Evolutionary conservation across 352 stramenopile genomes (phyloP).

Genomic region (Pythium periplocum): DNA sequence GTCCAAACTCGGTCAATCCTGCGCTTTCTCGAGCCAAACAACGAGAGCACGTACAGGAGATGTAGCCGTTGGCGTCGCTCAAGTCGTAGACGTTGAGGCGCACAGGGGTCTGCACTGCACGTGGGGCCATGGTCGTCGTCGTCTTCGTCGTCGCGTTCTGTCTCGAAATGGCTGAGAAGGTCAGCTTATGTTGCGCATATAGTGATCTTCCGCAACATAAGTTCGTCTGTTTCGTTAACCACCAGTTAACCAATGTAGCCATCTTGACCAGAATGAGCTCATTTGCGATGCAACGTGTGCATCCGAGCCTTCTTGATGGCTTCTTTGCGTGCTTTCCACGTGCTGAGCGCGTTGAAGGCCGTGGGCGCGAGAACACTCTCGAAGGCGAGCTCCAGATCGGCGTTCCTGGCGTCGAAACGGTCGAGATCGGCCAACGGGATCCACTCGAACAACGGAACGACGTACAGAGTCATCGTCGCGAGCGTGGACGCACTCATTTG

Average conservation of each 20-base stretch:
- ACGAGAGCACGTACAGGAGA: constrained; percentile 38
- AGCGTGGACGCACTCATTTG: constrained; percentile 46
- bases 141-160: background rate
- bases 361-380: constrained; percentile 28
- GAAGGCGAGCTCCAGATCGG: constrained; percentile 59
- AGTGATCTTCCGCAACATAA: background rate
- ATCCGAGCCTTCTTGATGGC: constrained; percentile 43
- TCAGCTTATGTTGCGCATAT: constrained; percentile 6
- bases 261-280: background rate
- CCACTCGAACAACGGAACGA: constrained; percentile 83
- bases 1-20: background rate
- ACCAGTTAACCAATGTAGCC: too few species aligned
- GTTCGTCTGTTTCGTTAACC: background rate
- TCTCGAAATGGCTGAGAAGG: background rate
- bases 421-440: constrained; percentile 62
- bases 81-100: constrained; percentile 93
- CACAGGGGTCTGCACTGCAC: constrained; percentile 56
- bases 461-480: constrained; percentile 34
- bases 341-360: constrained; percentile 29
- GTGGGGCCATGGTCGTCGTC: constrained; percentile 33
- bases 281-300: constrained; percentile 7
- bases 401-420: constrained; percentile 55
- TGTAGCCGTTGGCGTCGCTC: constrained; percentile 88
- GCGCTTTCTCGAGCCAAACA: background rate
- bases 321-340: constrained; percentile 67